These are phyloP conservation scores for Rhynchosporium graminicola DNA, from an alignment of 2,329 filamentous ascomycete species.

Conservation along the genomic window DNA sequence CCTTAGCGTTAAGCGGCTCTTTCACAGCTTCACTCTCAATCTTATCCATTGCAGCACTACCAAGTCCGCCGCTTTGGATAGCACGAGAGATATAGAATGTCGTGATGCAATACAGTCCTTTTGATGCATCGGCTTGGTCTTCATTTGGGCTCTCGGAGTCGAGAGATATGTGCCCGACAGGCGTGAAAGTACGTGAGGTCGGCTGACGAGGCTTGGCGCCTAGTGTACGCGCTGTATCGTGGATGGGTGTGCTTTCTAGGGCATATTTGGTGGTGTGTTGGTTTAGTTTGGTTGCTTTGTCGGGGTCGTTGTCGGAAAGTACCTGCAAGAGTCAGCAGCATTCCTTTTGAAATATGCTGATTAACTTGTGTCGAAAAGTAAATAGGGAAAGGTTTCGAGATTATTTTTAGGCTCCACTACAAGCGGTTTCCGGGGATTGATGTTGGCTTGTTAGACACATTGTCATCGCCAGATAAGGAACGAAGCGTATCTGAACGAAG, in stretches of 20 bases:
- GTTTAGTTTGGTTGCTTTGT: conserved; percentile 13
- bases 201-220: conserved; percentile 24
- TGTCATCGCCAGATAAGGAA: too few relatives aligned
- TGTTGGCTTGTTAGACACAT: too few relatives aligned
- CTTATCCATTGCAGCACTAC: conserved; percentile 30
- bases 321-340: not conserved
- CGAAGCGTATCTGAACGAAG: too few relatives aligned
- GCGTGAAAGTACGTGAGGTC: conserved; percentile 24
- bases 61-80: conserved; percentile 31
- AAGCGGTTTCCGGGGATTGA: too few relatives aligned
- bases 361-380: too few relatives aligned
- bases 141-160: conserved; percentile 19
- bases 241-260: conserved; percentile 24
- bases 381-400: too few relatives aligned
- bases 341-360: too few relatives aligned
- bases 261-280: conserved; percentile 30
- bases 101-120: conserved; percentile 19
- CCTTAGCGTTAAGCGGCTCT: conserved; percentile 32
- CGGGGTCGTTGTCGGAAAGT: not conserved
- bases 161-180: conserved; percentile 35
- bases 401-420: too few relatives aligned
- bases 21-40: conserved; percentile 28
- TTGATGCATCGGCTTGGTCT: not conserved
- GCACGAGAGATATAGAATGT: conserved; percentile 35
- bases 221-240: conserved; percentile 30